Conservation (phyloP, 2,329 filamentous ascomycete genomes). For the Coniochaeta ligniaria region DNA sequence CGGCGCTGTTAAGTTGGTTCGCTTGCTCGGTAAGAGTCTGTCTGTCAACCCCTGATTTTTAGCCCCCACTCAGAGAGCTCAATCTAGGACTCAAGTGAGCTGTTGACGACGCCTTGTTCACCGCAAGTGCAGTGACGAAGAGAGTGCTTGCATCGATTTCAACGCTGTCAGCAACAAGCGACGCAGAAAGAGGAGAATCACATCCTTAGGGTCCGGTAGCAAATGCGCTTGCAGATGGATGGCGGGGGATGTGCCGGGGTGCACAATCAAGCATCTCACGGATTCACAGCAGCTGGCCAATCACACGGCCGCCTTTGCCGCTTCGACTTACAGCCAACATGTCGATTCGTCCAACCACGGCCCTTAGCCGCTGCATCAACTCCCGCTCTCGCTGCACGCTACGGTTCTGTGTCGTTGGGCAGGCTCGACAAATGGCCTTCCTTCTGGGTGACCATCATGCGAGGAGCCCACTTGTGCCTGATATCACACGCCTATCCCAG, state of each 20-base stretch:
- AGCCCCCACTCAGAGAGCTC: neutral
- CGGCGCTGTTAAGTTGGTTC: too few species aligned
- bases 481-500: neutral
- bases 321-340: slow-evolving; percentile 24
- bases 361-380: slow-evolving; percentile 12
- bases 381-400: slow-evolving; percentile 13
- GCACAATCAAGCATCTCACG: neutral
- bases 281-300: slow-evolving; percentile 9
- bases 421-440: neutral
- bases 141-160: neutral
- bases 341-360: slow-evolving; percentile 32
- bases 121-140: neutral
- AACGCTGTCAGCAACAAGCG: neutral
- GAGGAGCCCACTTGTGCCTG: neutral
- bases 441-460: neutral
- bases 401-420: neutral
- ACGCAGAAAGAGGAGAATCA: neutral
- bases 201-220: neutral
- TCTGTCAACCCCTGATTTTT: neutral
- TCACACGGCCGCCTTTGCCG: slow-evolving; percentile 20
- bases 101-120: neutral
- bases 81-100: neutral
- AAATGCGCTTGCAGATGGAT: slow-evolving; percentile 8
- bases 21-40: neutral
- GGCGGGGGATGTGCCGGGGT: slow-evolving; percentile 10